A percentile compares a stretch with the other conserved stretches of the same genome.
Conservation (phyloP, 75 land plant species). For the Pinus tabuliformis region DNA sequence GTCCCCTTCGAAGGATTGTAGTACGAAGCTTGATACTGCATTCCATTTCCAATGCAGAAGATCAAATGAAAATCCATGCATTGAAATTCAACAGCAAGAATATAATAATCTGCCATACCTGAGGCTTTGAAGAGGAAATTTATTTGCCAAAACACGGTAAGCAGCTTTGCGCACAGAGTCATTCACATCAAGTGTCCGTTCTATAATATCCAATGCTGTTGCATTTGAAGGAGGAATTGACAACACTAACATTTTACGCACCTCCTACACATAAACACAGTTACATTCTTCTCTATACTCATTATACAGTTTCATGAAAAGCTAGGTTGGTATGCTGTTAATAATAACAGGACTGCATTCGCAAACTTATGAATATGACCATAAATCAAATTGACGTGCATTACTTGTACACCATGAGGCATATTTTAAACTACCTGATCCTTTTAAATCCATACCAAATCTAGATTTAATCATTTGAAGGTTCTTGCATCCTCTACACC, state of each 20-base stretch:
- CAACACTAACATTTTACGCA: conserved; percentile 65
- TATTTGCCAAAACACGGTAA: conserved; percentile 72
- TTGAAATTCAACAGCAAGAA: neutral
- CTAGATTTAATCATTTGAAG: too few relatives aligned
- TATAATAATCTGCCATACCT: conserved; percentile 39
- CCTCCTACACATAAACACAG: conserved; percentile 58
- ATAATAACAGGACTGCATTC: neutral
- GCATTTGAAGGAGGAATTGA: conserved; percentile 75
- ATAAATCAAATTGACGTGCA: neutral
- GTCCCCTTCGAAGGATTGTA: conserved; percentile 76
- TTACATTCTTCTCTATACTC: neutral
- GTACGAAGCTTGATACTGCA: conserved; percentile 86
- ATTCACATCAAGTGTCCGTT: conserved; percentile 78
- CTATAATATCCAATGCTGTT: conserved; percentile 60
- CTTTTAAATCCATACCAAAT: too few relatives aligned
- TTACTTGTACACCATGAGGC: neutral
- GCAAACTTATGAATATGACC: neutral
- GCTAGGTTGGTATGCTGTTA: neutral
- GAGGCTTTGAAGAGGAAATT: conserved; percentile 84
- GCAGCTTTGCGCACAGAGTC: conserved; percentile 89
- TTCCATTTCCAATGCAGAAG: conserved; percentile 1
- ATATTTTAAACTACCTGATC: too few relatives aligned
- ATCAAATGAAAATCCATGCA: neutral
- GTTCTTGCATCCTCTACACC: too few relatives aligned
- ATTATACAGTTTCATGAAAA: neutral